Conservation (phyloP, 2,329 filamentous ascomycete genomes). For the Fusarium mundagurra region DNA sequence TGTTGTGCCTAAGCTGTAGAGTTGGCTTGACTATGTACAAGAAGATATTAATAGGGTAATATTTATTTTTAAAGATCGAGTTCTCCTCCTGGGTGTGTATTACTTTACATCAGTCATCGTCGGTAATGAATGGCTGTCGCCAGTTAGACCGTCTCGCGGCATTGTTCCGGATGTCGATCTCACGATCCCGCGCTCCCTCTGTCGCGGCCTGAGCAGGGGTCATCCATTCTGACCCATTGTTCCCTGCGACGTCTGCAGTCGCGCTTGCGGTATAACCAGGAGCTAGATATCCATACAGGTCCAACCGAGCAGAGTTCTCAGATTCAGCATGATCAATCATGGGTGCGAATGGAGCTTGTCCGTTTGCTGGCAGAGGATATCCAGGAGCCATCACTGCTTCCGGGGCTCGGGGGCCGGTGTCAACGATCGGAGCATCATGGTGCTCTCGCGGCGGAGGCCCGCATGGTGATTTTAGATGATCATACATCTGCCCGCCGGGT, state of each 20-base stretch:
- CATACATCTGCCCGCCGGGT: no score
- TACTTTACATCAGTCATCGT: neutral
- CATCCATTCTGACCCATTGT: fast-evolving
- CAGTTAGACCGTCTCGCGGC: neutral
- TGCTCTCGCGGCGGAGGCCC: no score
- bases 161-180: neutral
- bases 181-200: neutral
- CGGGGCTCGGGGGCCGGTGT: neutral
- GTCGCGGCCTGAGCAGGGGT: no score
- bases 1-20: constrained; percentile 16
- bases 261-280: fast-evolving
- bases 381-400: neutral
- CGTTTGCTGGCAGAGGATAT: fast-evolving
- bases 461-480: no score
- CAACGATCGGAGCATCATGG: neutral
- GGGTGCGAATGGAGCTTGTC: fast-evolving
- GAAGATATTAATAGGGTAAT: neutral
- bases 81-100: neutral
- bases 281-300: neutral
- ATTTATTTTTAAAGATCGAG: neutral
- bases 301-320: fast-evolving
- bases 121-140: neutral
- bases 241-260: neutral
- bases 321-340: fast-evolving
- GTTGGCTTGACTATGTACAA: fast-evolving